Base-by-base conservation (phyloP, 164 flowering plant species). In the Malania oleifera region DNA sequence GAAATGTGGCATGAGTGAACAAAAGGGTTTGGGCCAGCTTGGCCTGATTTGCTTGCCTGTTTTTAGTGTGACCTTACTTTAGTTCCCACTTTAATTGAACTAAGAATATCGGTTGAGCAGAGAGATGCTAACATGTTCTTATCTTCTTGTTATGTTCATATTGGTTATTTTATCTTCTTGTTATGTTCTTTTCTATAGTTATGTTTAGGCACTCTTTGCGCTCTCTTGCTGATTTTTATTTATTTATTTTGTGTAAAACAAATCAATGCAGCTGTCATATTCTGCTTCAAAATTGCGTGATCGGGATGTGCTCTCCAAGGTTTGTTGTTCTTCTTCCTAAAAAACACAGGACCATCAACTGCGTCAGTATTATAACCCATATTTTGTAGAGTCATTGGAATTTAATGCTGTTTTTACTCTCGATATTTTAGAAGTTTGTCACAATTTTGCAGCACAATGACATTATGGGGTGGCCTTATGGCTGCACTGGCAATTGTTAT, bases 231-330 rank as follows among this genome's bases (percentile, higher is more conserved):
- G 2, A 28, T 37, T 35, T 10, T 27, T 66, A 40, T 57, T 71
- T 43, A 59, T 40, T 37, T 57, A 5, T 31, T 61, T 37, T 54
- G 11, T 57, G 24, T 43, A 45, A 53, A 52, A 52, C 34, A 43
- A 43, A 20, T 51, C 1, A 14, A 1, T 69, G 73, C 89, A 91
- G 98, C 64, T 91, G 52, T 86, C 97, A 47, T 60, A 84, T 20
- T 84, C 91, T 64, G 97, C 93, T 13, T 57, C 85, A 52, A 77
- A 71, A 61, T 78, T 91, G 75, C 82, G 79, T 50, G 91, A 87
- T 68, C 70, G 76, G 31, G 97, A 86, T 67, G 70, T 78, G 54
- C 72, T 87, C 52, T 87, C 91, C 66, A 88, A 88, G 96, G 98
- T 91, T 66, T 49, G 77, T 62, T 57, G 38, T 48, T 35, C 44